Evolutionary conservation across 805 yeast species (phyloP).

Genomic region (Candida wancherniae): DNA sequence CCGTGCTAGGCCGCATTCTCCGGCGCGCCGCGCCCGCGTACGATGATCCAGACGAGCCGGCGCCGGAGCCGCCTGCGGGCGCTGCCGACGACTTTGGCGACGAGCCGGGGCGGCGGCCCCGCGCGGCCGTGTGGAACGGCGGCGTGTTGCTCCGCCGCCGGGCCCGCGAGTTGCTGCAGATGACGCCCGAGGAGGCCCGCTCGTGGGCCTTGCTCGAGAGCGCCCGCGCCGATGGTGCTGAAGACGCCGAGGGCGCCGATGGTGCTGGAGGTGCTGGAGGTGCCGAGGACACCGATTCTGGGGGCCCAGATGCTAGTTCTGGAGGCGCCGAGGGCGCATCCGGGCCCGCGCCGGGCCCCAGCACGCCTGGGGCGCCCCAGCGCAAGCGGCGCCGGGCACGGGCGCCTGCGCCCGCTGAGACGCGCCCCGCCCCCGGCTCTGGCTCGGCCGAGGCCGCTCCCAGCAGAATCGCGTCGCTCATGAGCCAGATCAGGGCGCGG

Average conservation of each 20-base stretch:
- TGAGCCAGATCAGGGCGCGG: constrained; percentile 18
- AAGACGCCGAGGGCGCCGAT: too few relatives aligned
- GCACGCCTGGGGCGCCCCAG: constrained; percentile 1
- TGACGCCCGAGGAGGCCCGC: constrained; percentile 31
- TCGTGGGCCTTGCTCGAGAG: constrained; percentile 37
- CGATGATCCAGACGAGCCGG: neutral
- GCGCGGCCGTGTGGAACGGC: constrained; percentile 27
- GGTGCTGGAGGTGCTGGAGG: too few relatives aligned
- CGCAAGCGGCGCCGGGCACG: neutral
- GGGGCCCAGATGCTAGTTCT: too few relatives aligned
- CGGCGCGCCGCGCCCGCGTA: too few relatives aligned
- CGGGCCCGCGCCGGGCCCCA: neutral
- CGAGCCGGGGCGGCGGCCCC: constrained; percentile 1
- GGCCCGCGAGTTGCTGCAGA: constrained; percentile 22
- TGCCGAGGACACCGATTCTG: too few relatives aligned
- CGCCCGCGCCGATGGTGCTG: constrained; percentile 20
- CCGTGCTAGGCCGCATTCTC: neutral
- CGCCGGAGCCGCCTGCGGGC: neutral
- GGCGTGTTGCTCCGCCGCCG: constrained; percentile 36
- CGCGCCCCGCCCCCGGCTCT: neutral
- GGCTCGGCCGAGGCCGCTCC: constrained; percentile 1
- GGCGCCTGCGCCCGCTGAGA: neutral
- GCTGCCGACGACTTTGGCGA: neutral
- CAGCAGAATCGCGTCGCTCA: constrained; percentile 17
- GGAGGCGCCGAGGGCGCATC: too few relatives aligned